Percentiles rank a stretch among this genome's conserved stretches.
Conservation (phyloP, 495 filamentous ascomycete genomes). For the Annulohypoxylon nitens region DNA sequence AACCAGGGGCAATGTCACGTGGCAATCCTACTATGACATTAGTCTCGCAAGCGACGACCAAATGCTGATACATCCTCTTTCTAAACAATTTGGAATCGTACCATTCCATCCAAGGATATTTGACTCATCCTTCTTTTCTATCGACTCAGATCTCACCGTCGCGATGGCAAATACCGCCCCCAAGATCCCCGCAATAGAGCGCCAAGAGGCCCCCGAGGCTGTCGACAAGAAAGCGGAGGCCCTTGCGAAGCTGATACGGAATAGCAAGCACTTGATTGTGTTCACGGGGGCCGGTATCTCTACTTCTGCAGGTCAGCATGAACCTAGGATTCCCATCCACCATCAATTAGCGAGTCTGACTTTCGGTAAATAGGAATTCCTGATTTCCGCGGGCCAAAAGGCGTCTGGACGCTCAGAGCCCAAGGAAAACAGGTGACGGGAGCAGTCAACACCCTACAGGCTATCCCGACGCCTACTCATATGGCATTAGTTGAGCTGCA, state of each 20-base stretch:
- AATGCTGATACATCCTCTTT: background rate
- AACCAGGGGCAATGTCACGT: constrained; percentile 21
- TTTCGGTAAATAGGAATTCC: constrained; percentile 52
- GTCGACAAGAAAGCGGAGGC: constrained; percentile 55
- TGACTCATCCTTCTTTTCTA: background rate
- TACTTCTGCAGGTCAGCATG: constrained; percentile 56
- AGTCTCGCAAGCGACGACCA: background rate
- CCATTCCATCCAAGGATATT: background rate
- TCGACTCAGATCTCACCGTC: background rate
- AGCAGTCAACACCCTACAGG: constrained; percentile 55
- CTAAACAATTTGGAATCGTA: no score
- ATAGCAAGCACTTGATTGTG: constrained; percentile 62
- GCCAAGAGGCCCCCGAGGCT: constrained; percentile 48
- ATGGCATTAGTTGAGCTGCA: constrained; percentile 64
- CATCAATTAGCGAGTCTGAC: constrained; percentile 16
- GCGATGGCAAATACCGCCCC: constrained; percentile 56
- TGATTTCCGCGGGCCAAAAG: constrained; percentile 62
- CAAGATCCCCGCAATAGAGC: constrained; percentile 55
- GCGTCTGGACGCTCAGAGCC: constrained; percentile 59
- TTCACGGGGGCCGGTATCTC: constrained; percentile 63
- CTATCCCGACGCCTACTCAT: constrained; percentile 60
- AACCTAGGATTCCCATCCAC: background rate
- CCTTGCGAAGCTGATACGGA: constrained; percentile 54
- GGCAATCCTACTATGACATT: constrained; percentile 1
- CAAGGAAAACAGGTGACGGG: constrained; percentile 53